Evolutionary conservation across 768 basidiomycete genomes (phyloP).

Genomic region (Termitomyces titanicus): DNA sequence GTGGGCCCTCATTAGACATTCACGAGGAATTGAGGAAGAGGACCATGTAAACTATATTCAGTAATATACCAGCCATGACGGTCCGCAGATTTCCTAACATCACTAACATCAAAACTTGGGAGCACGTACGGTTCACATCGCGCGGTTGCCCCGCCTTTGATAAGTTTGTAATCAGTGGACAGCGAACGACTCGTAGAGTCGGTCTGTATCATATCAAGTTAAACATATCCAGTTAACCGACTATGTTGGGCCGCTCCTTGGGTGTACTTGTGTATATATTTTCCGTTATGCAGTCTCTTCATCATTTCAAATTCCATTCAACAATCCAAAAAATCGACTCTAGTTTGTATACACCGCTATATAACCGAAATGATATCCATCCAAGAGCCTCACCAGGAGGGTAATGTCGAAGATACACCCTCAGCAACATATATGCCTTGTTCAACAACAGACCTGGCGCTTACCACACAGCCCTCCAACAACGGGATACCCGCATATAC

Average conservation of each 20-base stretch:
- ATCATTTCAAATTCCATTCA: not conserved
- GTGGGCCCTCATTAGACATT: constrained; percentile 45
- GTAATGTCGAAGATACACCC: constrained; percentile 21
- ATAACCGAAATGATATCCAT: too few relatives aligned
- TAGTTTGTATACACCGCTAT: too few relatives aligned
- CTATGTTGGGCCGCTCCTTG: not conserved
- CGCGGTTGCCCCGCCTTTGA: not conserved
- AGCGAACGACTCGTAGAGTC: too few relatives aligned
- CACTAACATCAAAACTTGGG: not conserved
- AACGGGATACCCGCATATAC: constrained; percentile 71
- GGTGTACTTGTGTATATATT: not conserved
- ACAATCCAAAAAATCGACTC: not conserved
- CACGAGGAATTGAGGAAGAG: constrained; percentile 70
- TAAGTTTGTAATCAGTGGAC: not conserved
- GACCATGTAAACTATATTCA: constrained; percentile 34
- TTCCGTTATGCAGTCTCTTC: not conserved
- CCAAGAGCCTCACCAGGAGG: constrained; percentile 10
- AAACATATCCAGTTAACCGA: too few relatives aligned
- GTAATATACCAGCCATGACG: constrained; percentile 10
- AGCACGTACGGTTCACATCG: not conserved
- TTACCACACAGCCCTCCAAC: constrained; percentile 76
- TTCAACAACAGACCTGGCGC: constrained; percentile 56
- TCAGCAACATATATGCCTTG: constrained; percentile 37
- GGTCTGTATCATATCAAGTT: not conserved
- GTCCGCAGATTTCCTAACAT: not conserved